A percentile compares a stretch with the other conserved stretches of the same genome.
These are phyloP conservation scores for Oryza rufipogon DNA, from an alignment of 176 grass and related monocot genomes.

Conservation along the genomic window DNA sequence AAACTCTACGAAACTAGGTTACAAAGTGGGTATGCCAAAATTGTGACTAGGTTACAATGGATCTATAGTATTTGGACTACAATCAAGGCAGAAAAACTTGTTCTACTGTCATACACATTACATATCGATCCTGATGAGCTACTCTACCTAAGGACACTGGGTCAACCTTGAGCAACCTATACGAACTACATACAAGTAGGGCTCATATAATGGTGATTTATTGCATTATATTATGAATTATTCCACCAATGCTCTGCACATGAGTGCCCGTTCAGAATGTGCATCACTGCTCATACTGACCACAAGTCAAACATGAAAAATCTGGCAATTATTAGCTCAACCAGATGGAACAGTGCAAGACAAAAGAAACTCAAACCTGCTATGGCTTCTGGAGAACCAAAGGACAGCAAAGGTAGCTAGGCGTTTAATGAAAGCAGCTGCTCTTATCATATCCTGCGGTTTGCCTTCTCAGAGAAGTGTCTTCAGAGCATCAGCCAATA, in stretches of 20 bases:
- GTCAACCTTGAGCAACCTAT: no score
- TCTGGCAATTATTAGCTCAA: conserved; percentile 20
- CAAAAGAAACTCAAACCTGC: conserved; percentile 52
- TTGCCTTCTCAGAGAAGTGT: conserved; percentile 92
- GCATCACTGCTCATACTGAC: no score
- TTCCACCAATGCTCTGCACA: not conserved
- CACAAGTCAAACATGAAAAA: not conserved
- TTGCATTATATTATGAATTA: not conserved
- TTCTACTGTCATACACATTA: not conserved
- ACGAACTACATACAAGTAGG: not conserved
- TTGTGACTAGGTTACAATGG: not conserved
- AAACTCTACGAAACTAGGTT: not conserved
- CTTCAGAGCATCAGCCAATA: conserved; percentile 92
- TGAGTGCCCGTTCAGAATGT: not conserved
- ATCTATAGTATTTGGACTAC: not conserved
- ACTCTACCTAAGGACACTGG: no score
- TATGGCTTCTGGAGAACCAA: conserved; percentile 84
- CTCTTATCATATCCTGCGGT: conserved; percentile 89
- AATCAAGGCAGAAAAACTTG: not conserved
- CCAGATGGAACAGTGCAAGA: not conserved
- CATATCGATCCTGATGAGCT: not conserved
- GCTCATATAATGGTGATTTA: not conserved
- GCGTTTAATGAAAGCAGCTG: conserved; percentile 92
- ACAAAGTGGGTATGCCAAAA: not conserved
- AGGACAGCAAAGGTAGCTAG: conserved; percentile 87